These are phyloP conservation scores for Alternaria triticina DNA, from an alignment of 2,329 filamentous ascomycete genomes.

Conservation along the genomic window DNA sequence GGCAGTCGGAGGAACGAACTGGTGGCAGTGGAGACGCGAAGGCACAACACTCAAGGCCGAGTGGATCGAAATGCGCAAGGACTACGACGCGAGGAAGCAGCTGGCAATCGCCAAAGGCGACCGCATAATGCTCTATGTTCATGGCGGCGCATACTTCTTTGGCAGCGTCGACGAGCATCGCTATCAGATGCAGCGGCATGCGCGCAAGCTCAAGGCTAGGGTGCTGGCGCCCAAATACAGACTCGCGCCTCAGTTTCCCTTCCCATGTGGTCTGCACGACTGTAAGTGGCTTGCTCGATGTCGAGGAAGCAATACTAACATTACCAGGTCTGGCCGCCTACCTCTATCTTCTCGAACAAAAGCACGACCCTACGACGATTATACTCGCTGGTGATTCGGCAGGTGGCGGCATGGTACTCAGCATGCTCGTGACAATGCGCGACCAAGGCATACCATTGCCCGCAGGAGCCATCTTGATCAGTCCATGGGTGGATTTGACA, in stretches of 20 bases:
- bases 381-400: slow-evolving; percentile 91
- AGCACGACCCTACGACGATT: slow-evolving; percentile 81
- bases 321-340: slow-evolving; percentile 72
- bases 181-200: slow-evolving; percentile 97
- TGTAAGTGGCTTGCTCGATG: slow-evolving; percentile 53
- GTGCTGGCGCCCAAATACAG: slow-evolving; percentile 87
- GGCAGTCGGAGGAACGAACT: slow-evolving; percentile 82
- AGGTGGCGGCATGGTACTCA: slow-evolving; percentile 87
- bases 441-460: slow-evolving; percentile 85
- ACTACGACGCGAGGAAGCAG: slow-evolving; percentile 75
- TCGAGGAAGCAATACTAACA: slow-evolving; percentile 3
- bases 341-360: slow-evolving; percentile 73
- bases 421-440: slow-evolving; percentile 77
- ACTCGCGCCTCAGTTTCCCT: slow-evolving; percentile 90
- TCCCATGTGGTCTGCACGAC: slow-evolving; percentile 90
- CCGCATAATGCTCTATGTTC: slow-evolving; percentile 90
- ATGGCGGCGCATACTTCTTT: slow-evolving; percentile 95
- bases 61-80: slow-evolving; percentile 94
- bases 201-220: slow-evolving; percentile 87
- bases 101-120: slow-evolving; percentile 62
- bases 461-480: slow-evolving; percentile 87
- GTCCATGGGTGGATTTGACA: slow-evolving; percentile 93
- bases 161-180: slow-evolving; percentile 94
- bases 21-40: slow-evolving; percentile 74
- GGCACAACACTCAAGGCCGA: slow-evolving; percentile 73